Base-by-base conservation (phyloP, 352 stramenopile species). In the Thalassiosira livingstoniorum region DNA sequence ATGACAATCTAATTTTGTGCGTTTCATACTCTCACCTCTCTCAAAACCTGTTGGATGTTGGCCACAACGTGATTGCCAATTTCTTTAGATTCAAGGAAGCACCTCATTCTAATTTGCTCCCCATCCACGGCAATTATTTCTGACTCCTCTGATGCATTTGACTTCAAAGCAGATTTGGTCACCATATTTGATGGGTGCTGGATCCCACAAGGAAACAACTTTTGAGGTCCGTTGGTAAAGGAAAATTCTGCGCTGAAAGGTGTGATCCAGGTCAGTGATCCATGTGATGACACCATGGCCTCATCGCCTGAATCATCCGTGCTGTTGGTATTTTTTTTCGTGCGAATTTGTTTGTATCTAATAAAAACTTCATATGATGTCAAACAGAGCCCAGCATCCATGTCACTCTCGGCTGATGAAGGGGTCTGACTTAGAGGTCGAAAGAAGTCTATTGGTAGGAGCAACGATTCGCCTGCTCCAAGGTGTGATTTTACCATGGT, bases 361-460 rank as follows among this genome's bases (percentile, higher is more conserved):
- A 94, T 73, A 27, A 67, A 80, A 25, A 92, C 60, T 67, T 92
- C 78, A 80, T 90, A 88, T 31, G 89, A 72, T 61, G 87, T 93
- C 34, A 78, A 79, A 35, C 75, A 91, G 43, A 71, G 75, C 58
- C 55, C 63, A 25, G 55, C 23, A 29, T 89, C 67, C 34, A 55
- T 37, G 39, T 31, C 72, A 77, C 51, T 53, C 37, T 80, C 29
- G 5, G 45, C 37, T 15, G 71, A 62, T 2, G 79, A 51, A 11
- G 39, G 34, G 55, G 61, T 51, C 27, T 42, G 18, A 58, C 70
- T 45, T 18, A 82, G 43, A 27, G 87, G 87, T 47, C 88, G 58
- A 78, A 87, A 94, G 29, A 94, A n/a, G 73, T 94, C 81, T 21
- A 94, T 82, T 54, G 75, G 75, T 34, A 87, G 57, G 67, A 85